phyloP scores from a whole-genome alignment of 2,329 filamentous ascomycete species.

The Chaetomium sp. region DNA sequence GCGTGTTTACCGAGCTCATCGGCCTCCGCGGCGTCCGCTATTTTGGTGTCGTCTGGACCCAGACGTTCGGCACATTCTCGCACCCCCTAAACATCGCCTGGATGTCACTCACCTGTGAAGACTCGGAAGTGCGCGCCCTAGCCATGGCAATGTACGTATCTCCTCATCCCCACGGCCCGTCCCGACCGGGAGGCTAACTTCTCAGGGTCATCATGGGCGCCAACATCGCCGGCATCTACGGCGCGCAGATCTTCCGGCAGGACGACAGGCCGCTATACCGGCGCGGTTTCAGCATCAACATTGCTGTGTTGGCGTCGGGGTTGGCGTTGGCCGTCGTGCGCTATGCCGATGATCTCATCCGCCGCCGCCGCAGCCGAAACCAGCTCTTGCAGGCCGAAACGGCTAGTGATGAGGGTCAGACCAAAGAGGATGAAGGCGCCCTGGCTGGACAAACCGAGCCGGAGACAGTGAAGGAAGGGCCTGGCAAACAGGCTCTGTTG shows the following conservation, averaged over 20 bases:
- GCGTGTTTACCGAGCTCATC: conserved; percentile 51
- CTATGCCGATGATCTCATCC: conserved; percentile 47
- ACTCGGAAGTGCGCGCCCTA: conserved; percentile 59
- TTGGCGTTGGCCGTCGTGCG: conserved; percentile 46
- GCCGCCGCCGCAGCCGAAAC: conserved; percentile 5
- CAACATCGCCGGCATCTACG: conserved; percentile 63
- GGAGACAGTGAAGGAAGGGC: neutral
- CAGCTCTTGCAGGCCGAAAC: neutral
- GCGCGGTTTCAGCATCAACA: conserved; percentile 52
- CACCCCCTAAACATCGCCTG: conserved; percentile 63
- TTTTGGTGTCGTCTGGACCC: conserved; percentile 59
- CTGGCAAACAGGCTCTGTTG: neutral
- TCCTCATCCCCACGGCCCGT: neutral
- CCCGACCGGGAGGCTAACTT: neutral
- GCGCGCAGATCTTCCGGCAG: conserved; percentile 59
- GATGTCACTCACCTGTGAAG: conserved; percentile 58
- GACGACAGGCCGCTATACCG: conserved; percentile 56
- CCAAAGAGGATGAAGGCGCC: neutral
- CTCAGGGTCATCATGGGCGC: conserved; percentile 60
- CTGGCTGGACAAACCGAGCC: neutral
- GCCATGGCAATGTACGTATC: conserved; percentile 57
- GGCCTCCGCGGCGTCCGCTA: conserved; percentile 48
- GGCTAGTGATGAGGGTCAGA: neutral
- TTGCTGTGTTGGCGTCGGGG: conserved; percentile 49
- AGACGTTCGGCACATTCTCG: conserved; percentile 56